phyloP scores from a whole-genome alignment of 1,284 basidiomycete genomes.

The Agroathelia rolfsii region DNA sequence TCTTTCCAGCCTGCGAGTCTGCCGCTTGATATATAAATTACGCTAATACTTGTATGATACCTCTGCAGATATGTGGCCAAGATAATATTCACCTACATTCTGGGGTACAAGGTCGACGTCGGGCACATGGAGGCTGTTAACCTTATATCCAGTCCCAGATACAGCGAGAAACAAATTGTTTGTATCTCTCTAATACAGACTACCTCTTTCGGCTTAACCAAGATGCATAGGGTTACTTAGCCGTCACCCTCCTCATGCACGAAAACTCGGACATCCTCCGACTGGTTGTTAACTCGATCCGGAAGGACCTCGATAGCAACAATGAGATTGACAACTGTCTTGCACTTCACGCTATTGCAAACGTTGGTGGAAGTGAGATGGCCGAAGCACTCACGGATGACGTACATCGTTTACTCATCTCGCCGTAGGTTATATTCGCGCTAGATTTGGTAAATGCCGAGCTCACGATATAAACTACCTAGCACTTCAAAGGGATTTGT shows the following conservation, averaged over 20 bases:
- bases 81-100: constrained; percentile 98
- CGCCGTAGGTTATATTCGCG: constrained; percentile 56
- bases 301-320: constrained; percentile 93
- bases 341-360: constrained; percentile 96
- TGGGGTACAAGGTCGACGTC: constrained; percentile 97
- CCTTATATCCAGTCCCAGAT: constrained; percentile 90
- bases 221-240: constrained; percentile 79
- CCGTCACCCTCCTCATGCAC: constrained; percentile 95
- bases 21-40: constrained; percentile 9
- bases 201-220: constrained; percentile 5
- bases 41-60: constrained; percentile 8
- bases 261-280: constrained; percentile 96
- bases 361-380: constrained; percentile 97
- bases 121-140: constrained; percentile 99
- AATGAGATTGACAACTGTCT: constrained; percentile 95
- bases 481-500: constrained; percentile 94
- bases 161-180: constrained; percentile 99
- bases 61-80: constrained; percentile 77
- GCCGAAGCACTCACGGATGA: constrained; percentile 90
- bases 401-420: constrained; percentile 92
- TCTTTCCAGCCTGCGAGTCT: constrained; percentile 6
- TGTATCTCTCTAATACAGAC: constrained; percentile 20
- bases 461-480: constrained; percentile 11
- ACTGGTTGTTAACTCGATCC: constrained; percentile 94
- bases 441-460: constrained; percentile 1